Evolutionary conservation across 2,329 filamentous ascomycete genomes (phyloP).

Genomic region (Exophiala dermatitidis): DNA sequence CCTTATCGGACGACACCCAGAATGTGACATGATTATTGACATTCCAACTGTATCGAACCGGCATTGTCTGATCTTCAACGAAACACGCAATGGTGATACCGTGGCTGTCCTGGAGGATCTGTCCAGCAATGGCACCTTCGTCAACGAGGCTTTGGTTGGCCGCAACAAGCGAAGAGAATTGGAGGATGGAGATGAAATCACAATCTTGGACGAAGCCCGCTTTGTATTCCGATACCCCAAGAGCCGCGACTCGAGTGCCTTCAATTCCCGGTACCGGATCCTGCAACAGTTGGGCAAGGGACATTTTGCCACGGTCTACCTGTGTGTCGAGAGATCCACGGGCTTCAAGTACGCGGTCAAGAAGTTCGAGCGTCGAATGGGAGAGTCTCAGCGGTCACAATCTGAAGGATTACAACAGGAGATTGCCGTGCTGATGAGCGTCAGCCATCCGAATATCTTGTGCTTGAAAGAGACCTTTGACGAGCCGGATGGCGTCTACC

Average conservation of each 20-base stretch:
- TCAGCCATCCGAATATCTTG: slow-evolving; percentile 86
- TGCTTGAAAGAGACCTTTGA: slow-evolving; percentile 94
- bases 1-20: slow-evolving; percentile 82
- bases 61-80: slow-evolving; percentile 47
- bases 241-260: slow-evolving; percentile 63
- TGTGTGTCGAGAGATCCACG: slow-evolving; percentile 77
- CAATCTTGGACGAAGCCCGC: slow-evolving; percentile 72
- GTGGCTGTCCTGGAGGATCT: slow-evolving; percentile 81
- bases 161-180: slow-evolving; percentile 87
- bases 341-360: slow-evolving; percentile 87
- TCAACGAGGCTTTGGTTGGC: slow-evolving; percentile 85
- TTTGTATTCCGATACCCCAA: slow-evolving; percentile 90
- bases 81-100: slow-evolving; percentile 51
- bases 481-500: slow-evolving; percentile 80
- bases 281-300: slow-evolving; percentile 85
- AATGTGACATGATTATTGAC: slow-evolving; percentile 75
- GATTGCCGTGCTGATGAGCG: slow-evolving; percentile 93
- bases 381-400: slow-evolving; percentile 75
- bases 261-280: slow-evolving; percentile 78
- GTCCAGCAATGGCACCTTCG: slow-evolving; percentile 92
- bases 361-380: slow-evolving; percentile 78
- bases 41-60: slow-evolving; percentile 81
- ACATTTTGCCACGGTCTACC: slow-evolving; percentile 88
- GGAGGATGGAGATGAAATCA: slow-evolving; percentile 83
- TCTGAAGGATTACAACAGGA: slow-evolving; percentile 86